Evolutionary conservation across 2,329 filamentous ascomycete species (phyloP), one percentile per base, ranked within the genome.

Genomic region (Cercospora berteroae): DNA sequence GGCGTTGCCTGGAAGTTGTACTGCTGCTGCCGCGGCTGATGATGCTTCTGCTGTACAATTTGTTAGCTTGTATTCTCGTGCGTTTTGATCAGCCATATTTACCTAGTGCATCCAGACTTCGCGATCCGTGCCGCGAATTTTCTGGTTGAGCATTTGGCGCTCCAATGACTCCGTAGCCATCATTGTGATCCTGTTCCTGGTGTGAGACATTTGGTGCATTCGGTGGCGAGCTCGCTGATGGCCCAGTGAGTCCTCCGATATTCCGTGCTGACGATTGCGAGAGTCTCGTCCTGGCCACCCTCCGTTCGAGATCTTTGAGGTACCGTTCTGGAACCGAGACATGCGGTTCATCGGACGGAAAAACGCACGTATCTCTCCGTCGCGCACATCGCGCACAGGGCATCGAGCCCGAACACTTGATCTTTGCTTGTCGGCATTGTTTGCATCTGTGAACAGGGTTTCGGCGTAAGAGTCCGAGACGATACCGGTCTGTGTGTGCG

Each of bases 371-470:
- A 18, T 81, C 72, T n/a, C 79, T 80, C 23, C 81, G 77, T 68
- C 81, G 82, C 50, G 73, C 79, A 71, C 82, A 84, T n/a, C 77
- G 77, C 57, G 80, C 78, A 72, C 81, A 83, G 13, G 81, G 81
- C 65, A 79, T 75, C 5, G 74, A 72, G 12, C 81, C 81, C 20
- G 80, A 80, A 70, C 81, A 83, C 70, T 80, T 81, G 69, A 83
- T 82, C 71, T 83, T 83, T 63, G 82, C 81, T 60, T 78, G 77
- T 27, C 82, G 80, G 68, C 82, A 84, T 69, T 81, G 78, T 57
- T 76, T 75, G 68, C 82, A 83, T 48, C 82, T 83, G 64, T 50
- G 44, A 25, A 25, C 4, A 20, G 10, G 25, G 5, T 48, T 20
- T 63, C 61, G 61, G 61, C 29, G 33, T 57, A 13, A 56, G 44